A percentile compares a stretch with the other conserved stretches of the same genome.
Evolutionary conservation across 2,329 filamentous ascomycete species (phyloP).

Genomic region (Sarocladium oryzae): DNA sequence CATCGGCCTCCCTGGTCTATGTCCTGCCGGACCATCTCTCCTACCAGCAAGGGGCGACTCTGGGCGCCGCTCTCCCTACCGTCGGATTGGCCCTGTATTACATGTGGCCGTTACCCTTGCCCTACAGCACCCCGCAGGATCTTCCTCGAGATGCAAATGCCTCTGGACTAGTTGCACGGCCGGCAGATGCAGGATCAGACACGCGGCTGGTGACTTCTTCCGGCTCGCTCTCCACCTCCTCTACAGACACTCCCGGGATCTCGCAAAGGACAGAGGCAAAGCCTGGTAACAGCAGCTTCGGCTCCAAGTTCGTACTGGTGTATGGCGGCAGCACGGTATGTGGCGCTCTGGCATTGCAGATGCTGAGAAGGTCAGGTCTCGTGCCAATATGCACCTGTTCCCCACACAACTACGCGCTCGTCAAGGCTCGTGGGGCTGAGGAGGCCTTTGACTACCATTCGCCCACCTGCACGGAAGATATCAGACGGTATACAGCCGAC

Average conservation of each 20-base stretch:
- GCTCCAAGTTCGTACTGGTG: conserved; percentile 27
- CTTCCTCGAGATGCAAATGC: no score
- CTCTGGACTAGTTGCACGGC: no score
- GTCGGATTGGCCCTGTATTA: not conserved
- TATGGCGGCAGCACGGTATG: conserved; percentile 45
- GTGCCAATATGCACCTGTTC: conserved; percentile 36
- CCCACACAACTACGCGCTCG: conserved; percentile 33
- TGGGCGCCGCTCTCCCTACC: not conserved
- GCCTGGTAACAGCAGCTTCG: no score
- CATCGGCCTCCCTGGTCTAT: conserved; percentile 12
- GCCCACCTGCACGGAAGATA: conserved; percentile 13
- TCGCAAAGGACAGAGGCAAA: no score
- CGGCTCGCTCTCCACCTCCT: no score
- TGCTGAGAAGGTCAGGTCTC: conserved; percentile 27
- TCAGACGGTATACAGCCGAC: conserved; percentile 14
- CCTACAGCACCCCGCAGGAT: no score
- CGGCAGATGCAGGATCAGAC: no score
- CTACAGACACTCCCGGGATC: no score
- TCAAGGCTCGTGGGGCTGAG: conserved; percentile 35
- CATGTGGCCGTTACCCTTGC: no score
- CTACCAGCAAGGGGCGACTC: not conserved
- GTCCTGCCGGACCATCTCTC: conserved; percentile 7
- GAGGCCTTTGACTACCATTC: conserved; percentile 38
- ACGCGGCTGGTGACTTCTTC: no score
- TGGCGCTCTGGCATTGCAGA: conserved; percentile 39